Evolutionary conservation across 352 stramenopile genomes (phyloP).

Genomic region (Globisporangium cystogenes): DNA sequence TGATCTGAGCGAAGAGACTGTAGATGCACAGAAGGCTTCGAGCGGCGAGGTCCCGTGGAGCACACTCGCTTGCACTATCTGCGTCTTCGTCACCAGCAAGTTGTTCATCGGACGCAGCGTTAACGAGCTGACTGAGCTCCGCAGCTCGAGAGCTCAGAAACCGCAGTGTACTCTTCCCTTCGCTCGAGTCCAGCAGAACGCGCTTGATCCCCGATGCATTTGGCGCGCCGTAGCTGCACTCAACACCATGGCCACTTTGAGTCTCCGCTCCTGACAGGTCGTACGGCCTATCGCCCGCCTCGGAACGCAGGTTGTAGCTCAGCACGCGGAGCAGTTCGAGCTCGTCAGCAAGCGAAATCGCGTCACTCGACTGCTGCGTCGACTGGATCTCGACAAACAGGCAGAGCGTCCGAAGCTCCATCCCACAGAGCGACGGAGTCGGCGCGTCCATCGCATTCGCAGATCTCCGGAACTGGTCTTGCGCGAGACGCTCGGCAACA

Average conservation of each 20-base stretch:
- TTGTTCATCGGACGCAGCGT: slow-evolving; percentile 1
- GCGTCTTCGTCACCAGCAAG: background rate
- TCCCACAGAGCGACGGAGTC: slow-evolving; percentile 36
- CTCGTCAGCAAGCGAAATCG: slow-evolving; percentile 36
- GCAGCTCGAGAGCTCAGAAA: slow-evolving; percentile 35
- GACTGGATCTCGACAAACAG: slow-evolving; percentile 42
- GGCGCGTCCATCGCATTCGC: slow-evolving; percentile 25
- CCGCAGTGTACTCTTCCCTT: slow-evolving; percentile 45
- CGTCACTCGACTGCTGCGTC: slow-evolving; percentile 18
- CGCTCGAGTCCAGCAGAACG: slow-evolving; percentile 23
- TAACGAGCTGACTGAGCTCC: slow-evolving; percentile 21
- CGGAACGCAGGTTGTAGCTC: slow-evolving; percentile 24
- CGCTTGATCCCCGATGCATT: slow-evolving; percentile 2
- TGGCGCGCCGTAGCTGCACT: background rate
- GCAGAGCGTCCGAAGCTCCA: slow-evolving; percentile 46
- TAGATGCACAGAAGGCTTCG: slow-evolving; percentile 34
- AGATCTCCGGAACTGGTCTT: slow-evolving; percentile 21
- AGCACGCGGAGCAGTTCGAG: slow-evolving; percentile 45
- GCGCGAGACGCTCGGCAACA: slow-evolving; percentile 30
- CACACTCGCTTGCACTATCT: background rate
- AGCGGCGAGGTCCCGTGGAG: slow-evolving; percentile 5
- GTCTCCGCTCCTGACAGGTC: background rate
- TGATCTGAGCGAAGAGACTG: slow-evolving; percentile 23
- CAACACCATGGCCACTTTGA: background rate
- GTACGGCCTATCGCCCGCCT: background rate